Base-by-base conservation (phyloP, 805 yeast genomes). In the Nakazawaea populi region DNA sequence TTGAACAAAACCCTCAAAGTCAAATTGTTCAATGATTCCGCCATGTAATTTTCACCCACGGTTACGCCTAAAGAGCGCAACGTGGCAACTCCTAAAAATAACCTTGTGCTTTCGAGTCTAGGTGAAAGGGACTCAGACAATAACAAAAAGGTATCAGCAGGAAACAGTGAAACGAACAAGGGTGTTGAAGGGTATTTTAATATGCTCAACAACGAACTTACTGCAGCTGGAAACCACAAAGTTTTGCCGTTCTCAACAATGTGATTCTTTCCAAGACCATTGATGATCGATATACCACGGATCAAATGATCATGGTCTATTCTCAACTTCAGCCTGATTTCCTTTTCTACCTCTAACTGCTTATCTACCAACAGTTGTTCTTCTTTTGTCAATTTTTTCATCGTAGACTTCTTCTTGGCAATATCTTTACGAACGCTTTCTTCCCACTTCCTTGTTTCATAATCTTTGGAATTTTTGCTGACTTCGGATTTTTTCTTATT, bases 381-480 rank as follows among this genome's bases (percentile, higher is more conserved):
- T 60, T 91, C 97, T 56, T 82, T 85, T 3, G 95, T 76, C 40
- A 84, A 70, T 60, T 86, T 87, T 66, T 76, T 83, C 8, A 61
- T 60, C 3, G 32, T 34, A 2, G 47, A 52, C 55, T 77, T 74
- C 63, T 82, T 82, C 48, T 74, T 73, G 1, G 85, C 83, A 37
- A 90, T 72, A 60, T 89, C 92, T 55, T 82, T 81, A 59, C 92
- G 80, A 34, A 94, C 77, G 47, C 79, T 78, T 57, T 85, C 90
- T 62, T 94, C 99, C 98, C 98, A 92, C 64, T 88, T 82, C 53
- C 79, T 70, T 2, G 91, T 86, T 59, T 86, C 96, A 59, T 89
- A 89, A 60, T 90, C 96, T 61, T 84, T 90, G 1, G 88, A 71
- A 62, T 88, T 88, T 63, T 87, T 88, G 36, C 42, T 37, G 61